A percentile compares a stretch with the other conserved stretches of the same genome.
Conservation (phyloP, 2,329 filamentous ascomycete species). For the Allantophomopsis lycopodina region DNA sequence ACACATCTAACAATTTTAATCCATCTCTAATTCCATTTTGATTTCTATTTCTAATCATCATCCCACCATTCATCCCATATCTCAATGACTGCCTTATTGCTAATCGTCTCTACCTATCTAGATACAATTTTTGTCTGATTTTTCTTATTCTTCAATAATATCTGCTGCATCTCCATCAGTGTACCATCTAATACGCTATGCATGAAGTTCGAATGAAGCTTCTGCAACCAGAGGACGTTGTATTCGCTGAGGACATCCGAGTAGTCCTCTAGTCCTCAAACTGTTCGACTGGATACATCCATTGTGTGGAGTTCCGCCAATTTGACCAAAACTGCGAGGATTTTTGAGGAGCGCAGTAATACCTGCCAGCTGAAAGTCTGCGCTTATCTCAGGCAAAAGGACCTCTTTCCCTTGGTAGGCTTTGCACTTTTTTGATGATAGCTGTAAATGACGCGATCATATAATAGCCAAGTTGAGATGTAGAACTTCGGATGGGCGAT, state of each 20-base stretch:
- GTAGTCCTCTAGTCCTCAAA: slow-evolving; percentile 20
- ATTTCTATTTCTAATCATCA: too few species aligned
- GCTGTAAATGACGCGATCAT: slow-evolving; percentile 7
- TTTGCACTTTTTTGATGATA: too few species aligned
- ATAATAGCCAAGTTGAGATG: slow-evolving; percentile 6
- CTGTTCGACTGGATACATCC: slow-evolving; percentile 18
- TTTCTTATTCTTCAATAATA: too few species aligned
- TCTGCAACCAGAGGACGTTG: slow-evolving; percentile 3
- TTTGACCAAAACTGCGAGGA: slow-evolving; percentile 18
- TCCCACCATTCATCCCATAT: too few species aligned
- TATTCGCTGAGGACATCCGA: slow-evolving; percentile 15
- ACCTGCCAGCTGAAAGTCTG: slow-evolving; percentile 10
- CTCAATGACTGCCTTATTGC: too few species aligned
- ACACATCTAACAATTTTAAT: too few species aligned
- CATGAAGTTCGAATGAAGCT: slow-evolving; percentile 1
- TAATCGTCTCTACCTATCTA: too few species aligned
- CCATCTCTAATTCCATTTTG: too few species aligned
- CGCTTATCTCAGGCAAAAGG: slow-evolving; percentile 9
- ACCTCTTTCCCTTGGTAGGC: too few species aligned
- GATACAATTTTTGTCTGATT: too few species aligned
- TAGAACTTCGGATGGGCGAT: slow-evolving; percentile 6
- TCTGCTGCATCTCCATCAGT: too few species aligned
- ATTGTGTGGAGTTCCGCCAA: slow-evolving; percentile 16
- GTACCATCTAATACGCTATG: neutral
- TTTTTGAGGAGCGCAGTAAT: slow-evolving; percentile 23